phyloP scores from a whole-genome alignment of 495 filamentous ascomycete genomes.

The Penicillium cosmopolitanum region DNA sequence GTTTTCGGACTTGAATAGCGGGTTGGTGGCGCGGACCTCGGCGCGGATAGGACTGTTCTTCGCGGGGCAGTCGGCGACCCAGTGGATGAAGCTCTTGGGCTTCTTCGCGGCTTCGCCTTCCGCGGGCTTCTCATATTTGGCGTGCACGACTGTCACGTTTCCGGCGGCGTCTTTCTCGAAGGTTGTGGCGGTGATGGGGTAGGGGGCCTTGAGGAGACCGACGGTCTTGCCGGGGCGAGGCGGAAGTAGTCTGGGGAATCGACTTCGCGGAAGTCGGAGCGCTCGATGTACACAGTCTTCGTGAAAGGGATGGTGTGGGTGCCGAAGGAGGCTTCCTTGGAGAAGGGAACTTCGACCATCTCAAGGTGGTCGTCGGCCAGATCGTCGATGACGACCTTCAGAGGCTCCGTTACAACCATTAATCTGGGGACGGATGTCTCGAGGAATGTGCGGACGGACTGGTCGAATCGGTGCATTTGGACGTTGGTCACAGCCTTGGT shows the following conservation, averaged over 20 bases:
- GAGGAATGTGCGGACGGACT: slow-evolving; percentile 77
- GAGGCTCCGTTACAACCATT: slow-evolving; percentile 76
- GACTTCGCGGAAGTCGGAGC: slow-evolving; percentile 85
- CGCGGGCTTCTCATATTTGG: slow-evolving; percentile 49
- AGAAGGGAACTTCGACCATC: slow-evolving; percentile 62
- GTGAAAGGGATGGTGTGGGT: slow-evolving; percentile 72
- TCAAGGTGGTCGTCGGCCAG: slow-evolving; percentile 66
- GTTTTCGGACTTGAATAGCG: slow-evolving; percentile 84
- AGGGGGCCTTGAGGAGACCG: slow-evolving; percentile 81
- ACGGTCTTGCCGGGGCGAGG: slow-evolving; percentile 85
- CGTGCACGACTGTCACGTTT: slow-evolving; percentile 56
- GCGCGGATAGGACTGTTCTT: slow-evolving; percentile 69
- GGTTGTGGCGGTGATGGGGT: slow-evolving; percentile 77
- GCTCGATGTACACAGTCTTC: slow-evolving; percentile 89
- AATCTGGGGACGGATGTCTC: slow-evolving; percentile 82
- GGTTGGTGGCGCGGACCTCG: slow-evolving; percentile 80
- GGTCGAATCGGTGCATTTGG: slow-evolving; percentile 74
- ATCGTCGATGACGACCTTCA: slow-evolving; percentile 75
- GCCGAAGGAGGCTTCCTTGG: slow-evolving; percentile 60
- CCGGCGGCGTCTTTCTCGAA: slow-evolving; percentile 75
- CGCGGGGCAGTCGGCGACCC: slow-evolving; percentile 66
- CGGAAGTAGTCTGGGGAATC: slow-evolving; percentile 91
- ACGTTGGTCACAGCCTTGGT: slow-evolving; percentile 75
- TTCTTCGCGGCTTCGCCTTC: slow-evolving; percentile 64
- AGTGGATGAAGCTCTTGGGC: slow-evolving; percentile 83